A percentile compares a stretch with the other conserved stretches of the same genome.
Evolutionary conservation across 352 stramenopile species (phyloP).

Genomic region (Pythium apleroticum): DNA sequence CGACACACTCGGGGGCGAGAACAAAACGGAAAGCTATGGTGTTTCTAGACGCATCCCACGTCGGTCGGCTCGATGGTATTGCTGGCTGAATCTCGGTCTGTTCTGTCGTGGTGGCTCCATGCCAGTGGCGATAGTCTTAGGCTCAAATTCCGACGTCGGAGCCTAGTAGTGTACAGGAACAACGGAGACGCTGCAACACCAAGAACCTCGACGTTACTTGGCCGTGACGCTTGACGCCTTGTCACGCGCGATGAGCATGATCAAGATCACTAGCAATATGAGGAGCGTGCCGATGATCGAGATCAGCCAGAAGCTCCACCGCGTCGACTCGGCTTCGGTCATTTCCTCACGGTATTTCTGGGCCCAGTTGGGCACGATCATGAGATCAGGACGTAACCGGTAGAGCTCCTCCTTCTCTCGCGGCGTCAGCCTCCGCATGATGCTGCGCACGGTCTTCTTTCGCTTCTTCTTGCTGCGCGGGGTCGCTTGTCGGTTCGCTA

Average conservation of each 20-base stretch:
- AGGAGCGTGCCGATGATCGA: constrained; percentile 67
- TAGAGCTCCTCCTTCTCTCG: constrained; percentile 87
- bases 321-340: constrained; percentile 58
- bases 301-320: constrained; percentile 80
- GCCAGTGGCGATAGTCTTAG: background rate
- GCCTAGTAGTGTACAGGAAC: background rate
- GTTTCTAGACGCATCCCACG: background rate
- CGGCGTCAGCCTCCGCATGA: constrained; percentile 81
- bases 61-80: background rate
- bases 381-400: constrained; percentile 72
- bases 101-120: background rate
- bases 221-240: constrained; percentile 33
- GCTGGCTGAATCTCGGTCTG: background rate
- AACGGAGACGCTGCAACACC: background rate
- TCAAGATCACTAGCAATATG: constrained; percentile 74
- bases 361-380: constrained; percentile 88
- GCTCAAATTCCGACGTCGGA: constrained; percentile 22
- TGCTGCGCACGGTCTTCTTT: constrained; percentile 70
- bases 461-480: constrained; percentile 77
- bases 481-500: constrained; percentile 53
- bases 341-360: constrained; percentile 88
- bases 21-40: constrained; percentile 10
- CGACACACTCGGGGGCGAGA: background rate
- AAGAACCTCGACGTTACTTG: constrained; percentile 5
- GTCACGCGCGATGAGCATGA: constrained; percentile 68